These are phyloP conservation scores for Aphanomyces astaci DNA, from an alignment of 352 stramenopile species.

Conservation along the genomic window DNA sequence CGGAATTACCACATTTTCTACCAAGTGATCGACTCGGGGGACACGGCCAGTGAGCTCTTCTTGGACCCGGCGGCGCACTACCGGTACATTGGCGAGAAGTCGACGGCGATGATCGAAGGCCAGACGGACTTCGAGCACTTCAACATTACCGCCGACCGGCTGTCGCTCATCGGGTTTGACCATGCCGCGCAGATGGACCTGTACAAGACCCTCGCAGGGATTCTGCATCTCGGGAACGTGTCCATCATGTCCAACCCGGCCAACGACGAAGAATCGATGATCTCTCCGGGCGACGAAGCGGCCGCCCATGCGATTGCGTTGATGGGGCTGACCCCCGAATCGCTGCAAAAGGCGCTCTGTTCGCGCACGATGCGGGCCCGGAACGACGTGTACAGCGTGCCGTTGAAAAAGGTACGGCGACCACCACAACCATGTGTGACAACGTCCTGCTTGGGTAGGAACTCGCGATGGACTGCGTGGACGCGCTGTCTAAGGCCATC, in stretches of 20 bases:
- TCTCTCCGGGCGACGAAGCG: slow-evolving; percentile 38
- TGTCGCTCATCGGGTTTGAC: slow-evolving; percentile 73
- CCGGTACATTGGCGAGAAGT: slow-evolving; percentile 53
- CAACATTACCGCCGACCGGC: slow-evolving; percentile 31
- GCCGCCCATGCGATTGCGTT: slow-evolving; percentile 61
- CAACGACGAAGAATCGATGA: slow-evolving; percentile 74
- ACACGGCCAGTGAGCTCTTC: slow-evolving; percentile 39
- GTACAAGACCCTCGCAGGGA: slow-evolving; percentile 86
- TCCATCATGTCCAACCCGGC: slow-evolving; percentile 55
- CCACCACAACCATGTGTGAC: too few species aligned
- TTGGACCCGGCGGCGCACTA: slow-evolving; percentile 47
- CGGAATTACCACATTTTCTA: slow-evolving; percentile 98
- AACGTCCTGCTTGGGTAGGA: slow-evolving; percentile 36
- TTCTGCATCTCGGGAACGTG: slow-evolving; percentile 94
- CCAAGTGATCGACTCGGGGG: slow-evolving; percentile 36
- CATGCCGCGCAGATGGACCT: slow-evolving; percentile 83
- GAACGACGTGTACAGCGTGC: slow-evolving; percentile 46
- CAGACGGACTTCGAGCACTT: slow-evolving; percentile 32
- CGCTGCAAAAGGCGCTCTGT: slow-evolving; percentile 89
- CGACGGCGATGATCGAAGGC: slow-evolving; percentile 56
- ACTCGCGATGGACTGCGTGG: slow-evolving; percentile 72
- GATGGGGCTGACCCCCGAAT: slow-evolving; percentile 83
- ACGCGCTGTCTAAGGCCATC: slow-evolving; percentile 90
- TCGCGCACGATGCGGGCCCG: slow-evolving; percentile 77
- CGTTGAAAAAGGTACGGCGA: slow-evolving; percentile 28